Evolutionary conservation across 2,329 filamentous ascomycete species (phyloP), one percentile per base, ranked within the genome.

Genomic region (Cordyceps militaris): DNA sequence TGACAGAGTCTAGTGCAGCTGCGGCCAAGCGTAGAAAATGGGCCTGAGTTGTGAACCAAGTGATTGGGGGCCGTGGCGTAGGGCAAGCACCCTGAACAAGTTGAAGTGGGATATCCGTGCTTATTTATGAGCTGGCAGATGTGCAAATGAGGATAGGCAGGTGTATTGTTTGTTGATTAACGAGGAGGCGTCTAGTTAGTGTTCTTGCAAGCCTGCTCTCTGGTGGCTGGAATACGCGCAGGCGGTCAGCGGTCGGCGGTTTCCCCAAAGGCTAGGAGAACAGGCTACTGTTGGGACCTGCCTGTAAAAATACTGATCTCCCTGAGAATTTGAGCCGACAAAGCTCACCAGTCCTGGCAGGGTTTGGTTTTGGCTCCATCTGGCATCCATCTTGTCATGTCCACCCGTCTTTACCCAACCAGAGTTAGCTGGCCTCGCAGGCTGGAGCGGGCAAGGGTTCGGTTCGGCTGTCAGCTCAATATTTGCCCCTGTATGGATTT

Each of bases 351-450:
- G 34, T 46, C 23, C 43, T 38, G 32, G 44, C 43, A 56, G 52
- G 51, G 43, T 56, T 24, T 6, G 13, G 23, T 56, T 34, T 48
- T 56, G 53, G 53, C 32, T 56, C 53, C 53, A 49, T 56, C 53
- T 56, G 7, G 30, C 16, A 56, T 56, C 53, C 53, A 56, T 40
- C 53, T 46, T 32, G 21, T 55, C 42, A 47, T 47, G 13, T 47
- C 42, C 52, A 47, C 51, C 30, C 9, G 14, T 30, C 43, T 32
- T 30, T 48, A 48, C 43, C 53, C 24, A 30, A 24, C 23, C 23
- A 49, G 10, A 49, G 21, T 19, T 46, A 44, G 11, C n/a, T 32
- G 28, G 19, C 19, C 4, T 9, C 7, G 40, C 32, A 19, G 34
- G 23, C 10, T 6, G n/a, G 53, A 14, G 42, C 9, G 14, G 30